Base-by-base conservation (phyloP, 1,139 yeast species). In the Taphrina betulina region DNA sequence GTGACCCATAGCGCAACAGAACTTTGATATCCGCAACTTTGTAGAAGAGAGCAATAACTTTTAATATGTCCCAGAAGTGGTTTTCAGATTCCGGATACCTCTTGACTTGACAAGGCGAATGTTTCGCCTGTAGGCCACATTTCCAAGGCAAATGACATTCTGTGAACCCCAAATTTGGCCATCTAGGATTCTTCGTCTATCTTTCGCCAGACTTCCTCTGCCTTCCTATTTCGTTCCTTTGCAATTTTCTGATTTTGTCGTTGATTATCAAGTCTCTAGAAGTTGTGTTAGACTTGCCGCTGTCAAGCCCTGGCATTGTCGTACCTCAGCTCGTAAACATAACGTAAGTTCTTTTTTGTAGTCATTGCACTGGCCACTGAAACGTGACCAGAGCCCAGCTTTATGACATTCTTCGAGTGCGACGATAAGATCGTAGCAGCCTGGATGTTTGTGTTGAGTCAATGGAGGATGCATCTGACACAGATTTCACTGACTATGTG, bases 401-500 rank as follows among this genome's bases (percentile, higher is more conserved):
- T 45, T 44, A 24, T 53, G 57, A 20, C 57, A 53, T 23, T 44
- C 57, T 20, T 53, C 57, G 10, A 53, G 40, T n/a, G 33, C 34
- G 28, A 44, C 29, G 8, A 53, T 53, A 20, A 53, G 35, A 28
- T 53, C 57, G 16, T 53, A 40, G 46, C 57, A 53, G 28, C 53
- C 57, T n/a, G 57, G 53, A 37, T 53, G 57, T 20, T 42, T 44
- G 28, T 53, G 53, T 19, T 40, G 29, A 3, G 46, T 36, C 24
- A 53, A 41, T 14, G 57, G 57, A 5, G 57, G 57, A 45, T 53
- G 57, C 57, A 53, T 53, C 56, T 17, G 5, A n/a, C n/a, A n/a
- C n/a, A n/a, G n/a, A n/a, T n/a, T 12, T 7, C 12, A 28, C 31
- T 28, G 10, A 12, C 31, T 28, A 7, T 7, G 12, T 7, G 31